Evolutionary conservation across 2,329 filamentous ascomycete genomes (phyloP).

Genomic region (Tricladium varicosporioides): DNA sequence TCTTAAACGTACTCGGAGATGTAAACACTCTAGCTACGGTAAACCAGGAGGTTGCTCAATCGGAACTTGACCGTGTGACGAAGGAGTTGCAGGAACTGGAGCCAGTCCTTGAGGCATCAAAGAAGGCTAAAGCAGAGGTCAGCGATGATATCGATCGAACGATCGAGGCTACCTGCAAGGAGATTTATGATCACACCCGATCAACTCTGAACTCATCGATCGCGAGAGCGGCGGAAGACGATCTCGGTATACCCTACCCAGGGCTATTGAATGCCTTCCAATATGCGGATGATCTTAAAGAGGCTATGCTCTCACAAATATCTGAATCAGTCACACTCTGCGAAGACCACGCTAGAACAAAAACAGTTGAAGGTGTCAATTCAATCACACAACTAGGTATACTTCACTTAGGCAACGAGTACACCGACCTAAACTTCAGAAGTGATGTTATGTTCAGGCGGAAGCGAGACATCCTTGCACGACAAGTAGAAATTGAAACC

Average conservation of each 20-base stretch:
- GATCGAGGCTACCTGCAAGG: constrained; percentile 81
- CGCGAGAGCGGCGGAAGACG: constrained; percentile 67
- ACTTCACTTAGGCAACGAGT: constrained; percentile 83
- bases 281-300: constrained; percentile 90
- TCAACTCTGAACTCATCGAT: constrained; percentile 75
- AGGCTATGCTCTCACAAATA: constrained; percentile 88
- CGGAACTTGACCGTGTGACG: constrained; percentile 80
- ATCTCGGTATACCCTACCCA: constrained; percentile 82
- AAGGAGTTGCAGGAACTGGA: constrained; percentile 79
- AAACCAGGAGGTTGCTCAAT: constrained; percentile 82
- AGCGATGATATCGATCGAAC: constrained; percentile 77
- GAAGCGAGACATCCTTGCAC: constrained; percentile 75
- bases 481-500: constrained; percentile 82
- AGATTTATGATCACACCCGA: constrained; percentile 83
- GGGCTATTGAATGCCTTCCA: constrained; percentile 82
- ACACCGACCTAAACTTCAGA: constrained; percentile 81
- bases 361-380: constrained; percentile 78
- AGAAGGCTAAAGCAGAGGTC: constrained; percentile 75
- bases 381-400: constrained; percentile 86
- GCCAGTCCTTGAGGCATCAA: constrained; percentile 79
- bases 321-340: constrained; percentile 73
- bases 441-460: constrained; percentile 93
- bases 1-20: constrained; percentile 89
- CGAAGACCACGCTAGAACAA: constrained; percentile 79
- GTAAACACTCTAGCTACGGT: constrained; percentile 78